phyloP scores from a whole-genome alignment of 805 yeast genomes.

The Cyberlindnera bimundalis region DNA sequence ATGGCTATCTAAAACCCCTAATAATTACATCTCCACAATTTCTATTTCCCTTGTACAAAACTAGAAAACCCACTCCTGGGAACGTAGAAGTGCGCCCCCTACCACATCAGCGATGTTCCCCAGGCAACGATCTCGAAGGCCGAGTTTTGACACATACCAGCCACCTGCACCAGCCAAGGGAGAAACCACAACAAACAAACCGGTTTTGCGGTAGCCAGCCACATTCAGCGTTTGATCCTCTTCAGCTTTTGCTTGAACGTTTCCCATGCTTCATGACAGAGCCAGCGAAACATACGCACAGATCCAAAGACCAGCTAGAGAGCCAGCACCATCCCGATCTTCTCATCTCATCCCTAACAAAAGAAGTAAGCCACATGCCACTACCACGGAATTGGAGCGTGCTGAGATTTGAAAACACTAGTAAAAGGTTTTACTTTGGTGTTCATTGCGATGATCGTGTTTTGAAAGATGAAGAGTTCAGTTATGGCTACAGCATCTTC shows the following conservation, averaged over 20 bases:
- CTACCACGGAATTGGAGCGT: slow-evolving; percentile 19
- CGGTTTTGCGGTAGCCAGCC: no score
- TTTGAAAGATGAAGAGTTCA: not conserved
- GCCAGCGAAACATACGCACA: not conserved
- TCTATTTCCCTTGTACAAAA: no score
- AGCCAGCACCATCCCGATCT: not conserved
- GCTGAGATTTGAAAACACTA: slow-evolving; percentile 8
- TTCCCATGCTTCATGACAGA: no score
- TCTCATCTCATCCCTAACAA: not conserved
- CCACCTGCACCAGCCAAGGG: slow-evolving; percentile 2
- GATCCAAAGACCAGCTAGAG: slow-evolving; percentile 10
- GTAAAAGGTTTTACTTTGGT: slow-evolving; percentile 20
- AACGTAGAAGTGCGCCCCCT: not conserved
- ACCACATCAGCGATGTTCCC: not conserved
- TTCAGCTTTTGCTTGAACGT: no score
- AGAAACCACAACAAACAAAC: not conserved
- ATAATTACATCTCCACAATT: no score
- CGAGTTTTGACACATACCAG: slow-evolving; percentile 12
- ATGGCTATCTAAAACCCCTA: not conserved
- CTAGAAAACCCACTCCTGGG: not conserved
- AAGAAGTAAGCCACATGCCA: not conserved
- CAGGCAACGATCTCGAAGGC: not conserved
- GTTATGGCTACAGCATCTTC: slow-evolving; percentile 9
- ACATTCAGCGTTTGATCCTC: no score
- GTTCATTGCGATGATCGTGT: slow-evolving; percentile 14